Conservation (phyloP, 2,329 filamentous ascomycete genomes). For the Xylariaceae sp. region DNA sequence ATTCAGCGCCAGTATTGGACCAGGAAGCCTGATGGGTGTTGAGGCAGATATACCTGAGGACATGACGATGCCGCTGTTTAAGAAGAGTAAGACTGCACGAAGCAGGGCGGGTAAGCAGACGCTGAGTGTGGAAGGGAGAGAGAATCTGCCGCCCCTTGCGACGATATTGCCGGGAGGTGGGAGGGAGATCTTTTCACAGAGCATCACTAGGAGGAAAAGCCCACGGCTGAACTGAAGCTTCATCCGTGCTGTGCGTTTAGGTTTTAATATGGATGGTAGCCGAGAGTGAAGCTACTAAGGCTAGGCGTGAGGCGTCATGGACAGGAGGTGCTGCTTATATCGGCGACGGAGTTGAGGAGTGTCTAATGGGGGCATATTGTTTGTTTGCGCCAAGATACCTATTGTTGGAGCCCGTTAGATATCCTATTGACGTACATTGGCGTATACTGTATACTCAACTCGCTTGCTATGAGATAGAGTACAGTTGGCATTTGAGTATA, state of each 20-base stretch:
- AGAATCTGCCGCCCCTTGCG: conserved; percentile 54
- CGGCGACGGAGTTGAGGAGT: not conserved
- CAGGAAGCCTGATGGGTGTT: conserved; percentile 21
- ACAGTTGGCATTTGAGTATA: too few species aligned
- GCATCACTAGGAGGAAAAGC: conserved; percentile 59
- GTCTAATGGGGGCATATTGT: not conserved
- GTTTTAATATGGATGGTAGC: not conserved
- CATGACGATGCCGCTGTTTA: conserved; percentile 53
- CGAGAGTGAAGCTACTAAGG: not conserved
- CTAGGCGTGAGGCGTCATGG: conserved; percentile 3
- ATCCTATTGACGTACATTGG: conserved; percentile 16
- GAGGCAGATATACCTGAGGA: conserved; percentile 41
- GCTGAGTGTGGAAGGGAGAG: conserved; percentile 50
- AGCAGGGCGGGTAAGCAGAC: conserved; percentile 45
- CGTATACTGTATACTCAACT: conserved; percentile 29
- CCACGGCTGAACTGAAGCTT: conserved; percentile 49
- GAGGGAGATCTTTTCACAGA: conserved; percentile 50
- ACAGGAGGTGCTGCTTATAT: not conserved
- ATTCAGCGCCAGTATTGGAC: conserved; percentile 29
- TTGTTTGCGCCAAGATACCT: conserved; percentile 3
- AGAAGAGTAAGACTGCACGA: conserved; percentile 49
- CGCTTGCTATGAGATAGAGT: too few species aligned
- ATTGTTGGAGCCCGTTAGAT: too few species aligned
- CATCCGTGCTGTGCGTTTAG: not conserved
- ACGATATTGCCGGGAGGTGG: conserved; percentile 37